Conservation (phyloP, 176 grass and related monocot species). For the Triticum turgidum region DNA sequence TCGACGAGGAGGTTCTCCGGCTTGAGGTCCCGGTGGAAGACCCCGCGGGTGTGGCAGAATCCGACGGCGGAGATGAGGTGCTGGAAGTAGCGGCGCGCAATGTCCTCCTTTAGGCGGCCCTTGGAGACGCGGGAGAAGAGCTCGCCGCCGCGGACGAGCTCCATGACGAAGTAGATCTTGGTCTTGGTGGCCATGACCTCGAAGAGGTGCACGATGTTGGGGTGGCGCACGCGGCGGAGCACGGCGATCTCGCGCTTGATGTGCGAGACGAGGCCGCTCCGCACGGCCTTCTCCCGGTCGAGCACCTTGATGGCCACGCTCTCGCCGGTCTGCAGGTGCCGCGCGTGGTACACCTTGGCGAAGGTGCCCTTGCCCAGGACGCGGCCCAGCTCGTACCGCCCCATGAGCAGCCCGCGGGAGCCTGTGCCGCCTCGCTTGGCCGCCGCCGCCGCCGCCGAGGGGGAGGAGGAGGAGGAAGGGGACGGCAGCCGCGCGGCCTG, state of each 20-base stretch:
- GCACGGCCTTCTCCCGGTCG: constrained; percentile 81
- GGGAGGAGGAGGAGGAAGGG: neutral
- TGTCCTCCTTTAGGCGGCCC: constrained; percentile 95
- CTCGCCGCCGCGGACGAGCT: constrained; percentile 86
- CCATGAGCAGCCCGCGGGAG: constrained; percentile 44
- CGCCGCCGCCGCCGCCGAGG: neutral
- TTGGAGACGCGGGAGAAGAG: constrained; percentile 89
- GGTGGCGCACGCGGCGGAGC: constrained; percentile 93
- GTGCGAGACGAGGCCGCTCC: constrained; percentile 61
- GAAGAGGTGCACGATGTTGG: constrained; percentile 88
- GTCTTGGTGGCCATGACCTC: constrained; percentile 98
- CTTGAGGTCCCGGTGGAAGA: constrained; percentile 97
- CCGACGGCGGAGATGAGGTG: constrained; percentile 83
- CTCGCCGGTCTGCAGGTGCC: constrained; percentile 49
- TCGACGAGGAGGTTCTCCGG: constrained; percentile 96
- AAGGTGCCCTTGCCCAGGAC: constrained; percentile 84
- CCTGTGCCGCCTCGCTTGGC: constrained; percentile 27
- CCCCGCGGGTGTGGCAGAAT: constrained; percentile 94
- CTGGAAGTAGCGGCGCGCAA: constrained; percentile 88
- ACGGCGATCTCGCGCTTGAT: constrained; percentile 98
- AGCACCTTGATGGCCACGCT: constrained; percentile 89
- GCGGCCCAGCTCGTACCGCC: constrained; percentile 80
- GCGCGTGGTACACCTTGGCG: constrained; percentile 89
- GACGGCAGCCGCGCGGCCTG: constrained; percentile 32
- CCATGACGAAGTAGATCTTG: constrained; percentile 99